Base-by-base conservation (phyloP, 495 filamentous ascomycete genomes). In the Penicillium waksmanii region DNA sequence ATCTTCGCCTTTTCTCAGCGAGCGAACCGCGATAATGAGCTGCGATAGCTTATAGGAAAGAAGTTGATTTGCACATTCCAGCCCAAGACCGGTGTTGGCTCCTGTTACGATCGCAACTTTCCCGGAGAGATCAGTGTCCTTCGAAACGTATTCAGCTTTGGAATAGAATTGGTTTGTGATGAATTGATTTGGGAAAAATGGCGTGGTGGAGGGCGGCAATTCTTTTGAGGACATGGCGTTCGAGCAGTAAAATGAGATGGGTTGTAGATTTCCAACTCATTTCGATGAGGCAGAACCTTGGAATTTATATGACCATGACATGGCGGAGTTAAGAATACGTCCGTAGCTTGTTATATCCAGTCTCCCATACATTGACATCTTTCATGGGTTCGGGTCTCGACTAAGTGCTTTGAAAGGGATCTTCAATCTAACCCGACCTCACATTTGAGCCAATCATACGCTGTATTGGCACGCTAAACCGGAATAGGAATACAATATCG, bases 21-120 rank as follows among this genome's bases (percentile, higher is more conserved):
- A 75, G 18, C 83, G 81, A 0, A 83, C 81, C 6, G 80, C 81
- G 2, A 86, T 51, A 52, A 85, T 77, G 4, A 86, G 65, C 52
- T 65, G 74, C 13, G 75, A 71, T 2, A 84, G 60, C 0, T 68
- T 64, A n/a, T 73, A 65, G 2, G 57, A 58, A 0, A 85, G 72
- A 27, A 84, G 71, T 35, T 82, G 80, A 1, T 27, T 27, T 5
- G 73, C 69, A 25, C 65, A 66, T 58, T 78, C 68, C 27, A 73
- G 69, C 18, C 82, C 82, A 3, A 84, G 57, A 0, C 81, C 82
- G 4, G 64, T 71, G 58, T 77, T 82, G 12, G 62, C 56, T 7
- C 81, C 82, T 8, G 80, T 85, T 12, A 84, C 68, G 27, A 85
- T 78, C 27, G 72, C 75, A 3, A 67, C 72, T 47, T 79, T 71